Evolutionary conservation across 2,329 filamentous ascomycete species (phyloP), one percentile per base, ranked within the genome.

Genomic region (Penicillium sp.): DNA sequence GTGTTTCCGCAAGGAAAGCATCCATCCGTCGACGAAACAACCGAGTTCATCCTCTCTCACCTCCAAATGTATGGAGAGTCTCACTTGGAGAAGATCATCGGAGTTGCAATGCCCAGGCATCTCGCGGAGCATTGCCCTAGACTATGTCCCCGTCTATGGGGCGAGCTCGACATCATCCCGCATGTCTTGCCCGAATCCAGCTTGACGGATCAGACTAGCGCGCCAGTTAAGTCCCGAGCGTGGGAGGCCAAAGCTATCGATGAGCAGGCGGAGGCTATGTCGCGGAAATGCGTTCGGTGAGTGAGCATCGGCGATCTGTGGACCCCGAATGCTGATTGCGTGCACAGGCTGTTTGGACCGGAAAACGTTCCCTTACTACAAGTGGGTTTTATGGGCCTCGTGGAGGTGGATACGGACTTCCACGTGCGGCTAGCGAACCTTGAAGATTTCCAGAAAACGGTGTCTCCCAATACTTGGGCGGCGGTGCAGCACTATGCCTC

Each of bases 181-280:
- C 75, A 92, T 35, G 79, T 86, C 3, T 76, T 89, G 54, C 73
- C 71, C 3, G 70, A 66, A 33, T 53, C 55, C 12, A 56, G 44
- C n/a, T 49, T 58, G 25, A 44, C 49, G 4, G 53, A 56, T 12
- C 47, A 42, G 10, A 50, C 49, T n/a, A 47, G 33, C 4, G 38
- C 47, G 6, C 37, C 72, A 40, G 65, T 58, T 70, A 60, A 43
- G 53, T 24, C 42, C 52, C 49, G 12, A 42, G 50, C 54, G 3
- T 81, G 79, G 76, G 73, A 78, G 40, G 67, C 72, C 29, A 81
- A 82, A 63, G 72, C 77, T n/a, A 78, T 90, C 4, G 88, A 91
- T 60, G 88, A 93, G 65, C 84, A 90, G 66, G 87, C 88, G 1
- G 88, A 92, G 64, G 87, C 85, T 0, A 87, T 91, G 80, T 85